Percentiles rank a stretch among this genome's conserved stretches.
Conservation (phyloP, 805 yeast genomes). For the Lipomyces lipofer region DNA sequence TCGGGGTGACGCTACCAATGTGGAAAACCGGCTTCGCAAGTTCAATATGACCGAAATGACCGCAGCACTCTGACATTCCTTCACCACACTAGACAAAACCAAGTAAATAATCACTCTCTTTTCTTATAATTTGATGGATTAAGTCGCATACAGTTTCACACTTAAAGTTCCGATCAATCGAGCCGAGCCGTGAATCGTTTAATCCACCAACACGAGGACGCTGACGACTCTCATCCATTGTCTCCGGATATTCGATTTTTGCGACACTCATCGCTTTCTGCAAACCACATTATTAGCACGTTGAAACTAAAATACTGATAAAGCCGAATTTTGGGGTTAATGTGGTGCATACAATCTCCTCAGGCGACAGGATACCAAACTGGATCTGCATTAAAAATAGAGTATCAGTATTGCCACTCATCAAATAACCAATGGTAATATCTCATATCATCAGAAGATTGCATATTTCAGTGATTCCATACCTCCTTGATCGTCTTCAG, state of each 20-base stretch:
- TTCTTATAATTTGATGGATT: slow-evolving; percentile 3
- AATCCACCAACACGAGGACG: slow-evolving; percentile 96
- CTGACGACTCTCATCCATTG: slow-evolving; percentile 97
- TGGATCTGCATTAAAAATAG: slow-evolving; percentile 56
- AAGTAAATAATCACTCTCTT: not conserved
- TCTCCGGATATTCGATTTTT: slow-evolving; percentile 96
- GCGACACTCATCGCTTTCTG: slow-evolving; percentile 95
- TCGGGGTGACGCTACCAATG: slow-evolving; percentile 54
- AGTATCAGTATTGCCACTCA: not conserved
- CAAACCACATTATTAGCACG: slow-evolving; percentile 2
- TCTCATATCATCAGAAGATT: not conserved
- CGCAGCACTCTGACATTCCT: slow-evolving; percentile 99
- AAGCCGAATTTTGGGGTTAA: too few relatives aligned
- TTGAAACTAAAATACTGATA: not conserved
- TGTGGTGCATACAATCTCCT: slow-evolving; percentile 62
- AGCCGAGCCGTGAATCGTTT: slow-evolving; percentile 95
- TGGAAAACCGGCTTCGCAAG: slow-evolving; percentile 98
- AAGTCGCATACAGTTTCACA: slow-evolving; percentile 72
- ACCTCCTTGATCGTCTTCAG: slow-evolving; percentile 95
- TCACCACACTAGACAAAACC: slow-evolving; percentile 95
- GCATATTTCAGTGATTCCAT: slow-evolving; percentile 37
- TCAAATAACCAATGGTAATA: slow-evolving; percentile 21
- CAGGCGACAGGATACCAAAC: slow-evolving; percentile 97
- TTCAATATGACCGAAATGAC: slow-evolving; percentile 98
- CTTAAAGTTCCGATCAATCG: slow-evolving; percentile 94